Percentiles rank a stretch among this genome's conserved stretches.
phyloP scores from a whole-genome alignment of 148 eudicot species.

The Rhododendron molle region DNA sequence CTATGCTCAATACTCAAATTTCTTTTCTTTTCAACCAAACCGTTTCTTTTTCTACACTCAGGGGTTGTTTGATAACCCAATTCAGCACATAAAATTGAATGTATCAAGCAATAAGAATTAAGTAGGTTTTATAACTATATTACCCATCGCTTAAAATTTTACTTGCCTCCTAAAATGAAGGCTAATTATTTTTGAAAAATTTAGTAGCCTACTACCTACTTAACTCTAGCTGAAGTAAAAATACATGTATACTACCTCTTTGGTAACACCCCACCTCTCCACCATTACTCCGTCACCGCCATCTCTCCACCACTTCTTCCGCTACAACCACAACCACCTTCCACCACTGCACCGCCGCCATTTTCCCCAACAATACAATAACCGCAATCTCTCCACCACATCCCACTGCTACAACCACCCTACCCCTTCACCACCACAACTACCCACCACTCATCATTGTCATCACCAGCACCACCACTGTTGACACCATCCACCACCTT shows the following conservation, averaged over 20 bases:
- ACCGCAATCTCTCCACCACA: background rate
- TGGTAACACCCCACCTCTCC: too few relatives aligned
- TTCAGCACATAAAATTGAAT: too few relatives aligned
- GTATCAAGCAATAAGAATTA: too few relatives aligned
- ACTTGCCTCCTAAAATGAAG: too few relatives aligned
- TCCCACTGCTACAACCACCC: background rate
- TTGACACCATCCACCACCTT: background rate
- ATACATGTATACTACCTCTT: too few relatives aligned
- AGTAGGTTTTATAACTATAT: too few relatives aligned
- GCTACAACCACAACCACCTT: background rate
- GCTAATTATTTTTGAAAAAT: too few relatives aligned
- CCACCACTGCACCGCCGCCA: background rate
- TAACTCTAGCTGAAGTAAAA: background rate
- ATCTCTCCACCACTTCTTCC: background rate
- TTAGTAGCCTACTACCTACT: background rate
- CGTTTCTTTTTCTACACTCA: background rate
- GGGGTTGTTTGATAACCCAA: too few relatives aligned
- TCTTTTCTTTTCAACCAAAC: background rate
- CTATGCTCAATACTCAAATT: background rate
- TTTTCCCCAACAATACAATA: background rate
- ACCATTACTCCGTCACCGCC: too few relatives aligned
- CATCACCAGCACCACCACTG: background rate
- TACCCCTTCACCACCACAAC: background rate
- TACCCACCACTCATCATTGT: too few relatives aligned
- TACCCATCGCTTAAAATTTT: too few relatives aligned